Base-by-base conservation (phyloP, 164 flowering plant species). In the Nymphaea colorata region DNA sequence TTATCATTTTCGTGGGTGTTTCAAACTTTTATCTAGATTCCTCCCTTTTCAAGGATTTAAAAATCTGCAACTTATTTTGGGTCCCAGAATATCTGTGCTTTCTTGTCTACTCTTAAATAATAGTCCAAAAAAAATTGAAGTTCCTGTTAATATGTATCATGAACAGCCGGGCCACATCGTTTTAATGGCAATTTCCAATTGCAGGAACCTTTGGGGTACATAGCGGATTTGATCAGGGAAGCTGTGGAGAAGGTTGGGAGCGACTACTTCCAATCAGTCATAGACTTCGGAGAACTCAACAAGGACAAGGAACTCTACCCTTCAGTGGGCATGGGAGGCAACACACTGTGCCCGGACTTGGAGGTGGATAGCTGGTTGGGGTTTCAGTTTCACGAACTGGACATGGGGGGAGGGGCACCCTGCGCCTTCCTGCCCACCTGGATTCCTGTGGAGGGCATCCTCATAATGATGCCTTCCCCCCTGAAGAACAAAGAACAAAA, bases 171-270 rank as follows among this genome's bases (percentile, higher is more conserved):
- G 36, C 36, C 36, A 25, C 1, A 25, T 25, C 36, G 36, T 25
- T 25, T 25, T 25, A 25, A 25, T 25, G 36, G 36, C 36, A 25
- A 25, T 25, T 25, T 25, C 36, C 36, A 25, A 25, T 25, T 25
- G 36, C 8, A n/a, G 4, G 71, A 67, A 42, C 69, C 76, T 2
- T 57, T 77, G 51, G n/a, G 47, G 15, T 60, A 66, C 51, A 78
- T 70, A 7, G 74, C 55, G 6, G 43, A 44, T 17, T 5, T 44
- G 18, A 44, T 65, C 17, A 45, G 45, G 7, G 67, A 43, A 10
- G 67, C 67, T 0, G 67, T 65, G 6, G 57, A 10, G 4, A 8
- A 44, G 6, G 8, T 65, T 4, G 41, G 45, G 25, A 8, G 6
- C n/a, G 55, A 16, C 6, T 65, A 65, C n/a, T 65, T 65, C 67